A percentile compares a stretch with the other conserved stretches of the same genome.
Evolutionary conservation across 768 basidiomycete genomes (phyloP).

Genomic region (Xanthoconium purpureum): DNA sequence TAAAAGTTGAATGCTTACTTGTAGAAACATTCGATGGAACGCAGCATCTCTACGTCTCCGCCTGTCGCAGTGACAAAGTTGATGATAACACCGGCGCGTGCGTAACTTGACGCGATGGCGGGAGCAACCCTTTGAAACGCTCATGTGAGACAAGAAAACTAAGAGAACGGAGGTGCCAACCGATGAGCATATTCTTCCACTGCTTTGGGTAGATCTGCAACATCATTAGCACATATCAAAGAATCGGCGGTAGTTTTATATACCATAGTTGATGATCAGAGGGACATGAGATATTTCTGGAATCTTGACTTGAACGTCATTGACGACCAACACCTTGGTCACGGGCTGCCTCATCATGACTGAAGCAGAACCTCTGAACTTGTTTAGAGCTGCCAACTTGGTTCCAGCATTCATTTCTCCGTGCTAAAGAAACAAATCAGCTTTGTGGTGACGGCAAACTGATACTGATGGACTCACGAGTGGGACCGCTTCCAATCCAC

Average conservation of each 20-base stretch:
- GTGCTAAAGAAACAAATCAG: slow-evolving; percentile 50
- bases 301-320: slow-evolving; percentile 89
- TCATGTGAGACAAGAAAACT: slow-evolving; percentile 7
- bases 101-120: slow-evolving; percentile 79
- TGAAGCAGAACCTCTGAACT: slow-evolving; percentile 63
- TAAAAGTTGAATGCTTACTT: slow-evolving; percentile 51
- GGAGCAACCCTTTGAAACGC: slow-evolving; percentile 63
- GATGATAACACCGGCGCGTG: slow-evolving; percentile 87
- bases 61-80: slow-evolving; percentile 98
- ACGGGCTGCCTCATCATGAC: slow-evolving; percentile 61
- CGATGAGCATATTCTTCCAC: slow-evolving; percentile 98
- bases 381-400: slow-evolving; percentile 78
- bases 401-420: slow-evolving; percentile 89
- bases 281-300: slow-evolving; percentile 89
- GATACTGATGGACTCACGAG: slow-evolving; percentile 54
- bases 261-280: slow-evolving; percentile 93
- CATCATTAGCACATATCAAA: slow-evolving; percentile 8
- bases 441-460: background rate
- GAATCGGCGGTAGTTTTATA: slow-evolving; percentile 9
- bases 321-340: slow-evolving; percentile 83
- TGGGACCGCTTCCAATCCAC: slow-evolving; percentile 84
- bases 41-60: slow-evolving; percentile 97
- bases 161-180: slow-evolving; percentile 37
- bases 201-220: slow-evolving; percentile 80
- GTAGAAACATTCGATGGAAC: slow-evolving; percentile 98